Evolutionary conservation across 2,329 filamentous ascomycete genomes (phyloP).

Genomic region (Epicoccum sorghinum): DNA sequence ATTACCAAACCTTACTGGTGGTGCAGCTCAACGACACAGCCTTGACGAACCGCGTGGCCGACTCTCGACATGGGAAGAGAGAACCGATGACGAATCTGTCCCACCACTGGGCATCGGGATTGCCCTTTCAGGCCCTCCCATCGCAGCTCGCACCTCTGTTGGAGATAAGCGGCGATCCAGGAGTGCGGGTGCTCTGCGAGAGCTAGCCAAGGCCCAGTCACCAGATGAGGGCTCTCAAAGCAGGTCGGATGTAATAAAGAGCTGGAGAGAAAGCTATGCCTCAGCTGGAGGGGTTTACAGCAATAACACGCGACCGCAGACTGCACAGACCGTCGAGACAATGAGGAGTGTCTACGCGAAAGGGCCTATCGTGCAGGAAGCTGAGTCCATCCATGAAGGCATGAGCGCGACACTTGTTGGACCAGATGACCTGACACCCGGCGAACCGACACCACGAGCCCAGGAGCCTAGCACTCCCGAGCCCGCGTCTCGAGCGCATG

Average conservation of each 20-base stretch:
- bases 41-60: conserved; percentile 33
- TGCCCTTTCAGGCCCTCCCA: conserved; percentile 41
- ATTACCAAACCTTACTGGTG: conserved; percentile 39
- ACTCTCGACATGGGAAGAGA: conserved; percentile 38
- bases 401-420: conserved; percentile 34
- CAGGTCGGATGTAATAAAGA: conserved; percentile 45
- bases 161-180: conserved; percentile 44
- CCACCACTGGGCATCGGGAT: conserved; percentile 43
- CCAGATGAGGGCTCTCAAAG: conserved; percentile 30
- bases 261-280: conserved; percentile 44
- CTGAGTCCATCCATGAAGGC: conserved; percentile 25
- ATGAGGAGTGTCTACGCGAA: conserved; percentile 32
- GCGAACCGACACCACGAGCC: conserved; percentile 15
- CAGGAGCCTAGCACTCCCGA: conserved; percentile 16
- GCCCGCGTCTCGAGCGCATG: conserved; percentile 13
- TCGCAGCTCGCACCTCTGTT: conserved; percentile 18
- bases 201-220: conserved; percentile 34
- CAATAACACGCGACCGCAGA: conserved; percentile 37
- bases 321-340: conserved; percentile 41
- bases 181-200: conserved; percentile 46
- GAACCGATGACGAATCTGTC: conserved; percentile 31
- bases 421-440: conserved; percentile 21
- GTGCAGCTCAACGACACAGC: conserved; percentile 34
- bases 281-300: conserved; percentile 41
- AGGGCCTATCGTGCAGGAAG: conserved; percentile 28